Base-by-base conservation (phyloP, 805 yeast genomes). In the Martiniozyma abietophila region DNA sequence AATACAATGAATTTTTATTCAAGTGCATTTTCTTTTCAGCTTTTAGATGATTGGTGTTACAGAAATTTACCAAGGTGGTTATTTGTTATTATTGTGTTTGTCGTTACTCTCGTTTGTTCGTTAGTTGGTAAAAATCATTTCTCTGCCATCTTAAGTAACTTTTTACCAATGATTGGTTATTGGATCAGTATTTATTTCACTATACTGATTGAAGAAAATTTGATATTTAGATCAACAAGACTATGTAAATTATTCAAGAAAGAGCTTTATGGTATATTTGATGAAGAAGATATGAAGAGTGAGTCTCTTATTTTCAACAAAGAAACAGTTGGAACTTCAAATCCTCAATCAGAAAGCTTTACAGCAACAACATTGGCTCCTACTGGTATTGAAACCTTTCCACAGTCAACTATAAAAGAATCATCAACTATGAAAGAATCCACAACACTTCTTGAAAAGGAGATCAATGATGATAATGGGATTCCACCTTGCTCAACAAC, bases 111-210 rank as follows among this genome's bases (percentile, higher is more conserved):
- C 41, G 73, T 79, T 4, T 70, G 84, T 51, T 77, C 94, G 1
- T 58, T 83, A 39, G 88, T 71, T 16, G 95, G 95, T 8, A 67
- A 80, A 46, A 61, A 78, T 50, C 76, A 77, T 46, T 80, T 85
- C 52, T 65, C 83, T 37, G 65, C 73, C 3, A 82, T 85, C 39
- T 61, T 84, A 45, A 75, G 84, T 8, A 84, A 84, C 49, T 84
- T 84, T 57, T 61, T 84, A 48, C 95, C 95, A 8, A 84, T 84
- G 95, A 71, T 84, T 39, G 94, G 94, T 2, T 84, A 84, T 58
- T 84, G 95, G 95, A 72, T 82, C 36, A 73, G 88, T 39, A 81
- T 84, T 60, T 85, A 84, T 54, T 72, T 78, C 47, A 69, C 72
- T n/a, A 52, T 84, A 29, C 56, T 83, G 21, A 39, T 82, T 3